A percentile compares a stretch with the other conserved stretches of the same genome.
Evolutionary conservation across 768 basidiomycete species (phyloP).

Genomic region (Agaricus bisporus): DNA sequence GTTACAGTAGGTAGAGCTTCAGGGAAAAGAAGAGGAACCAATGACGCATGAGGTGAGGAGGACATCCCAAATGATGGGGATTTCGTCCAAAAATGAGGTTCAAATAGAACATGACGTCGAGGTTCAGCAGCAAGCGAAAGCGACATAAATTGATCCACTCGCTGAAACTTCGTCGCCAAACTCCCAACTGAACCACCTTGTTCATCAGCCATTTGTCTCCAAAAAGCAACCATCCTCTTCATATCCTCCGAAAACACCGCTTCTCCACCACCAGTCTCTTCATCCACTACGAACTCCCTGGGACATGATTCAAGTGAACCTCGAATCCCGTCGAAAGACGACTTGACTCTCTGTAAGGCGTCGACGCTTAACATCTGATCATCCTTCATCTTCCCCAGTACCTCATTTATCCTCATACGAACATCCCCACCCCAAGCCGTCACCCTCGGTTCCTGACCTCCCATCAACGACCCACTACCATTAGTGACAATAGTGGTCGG

Average conservation of each 20-base stretch:
- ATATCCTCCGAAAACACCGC: conserved; percentile 33
- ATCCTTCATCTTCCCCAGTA: conserved; percentile 38
- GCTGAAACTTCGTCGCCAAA: conserved; percentile 55
- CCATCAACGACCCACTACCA: conserved; percentile 21
- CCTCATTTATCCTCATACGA: conserved; percentile 37
- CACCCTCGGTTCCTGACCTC: conserved; percentile 37
- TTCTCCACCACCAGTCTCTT: conserved; percentile 21
- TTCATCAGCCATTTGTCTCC: conserved; percentile 44
- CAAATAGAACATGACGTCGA: conserved; percentile 66
- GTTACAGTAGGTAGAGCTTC: conserved; percentile 65
- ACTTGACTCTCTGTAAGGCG: conserved; percentile 33
- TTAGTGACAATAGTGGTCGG: conserved; percentile 1
- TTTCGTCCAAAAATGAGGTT: conserved; percentile 70
- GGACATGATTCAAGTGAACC: conserved; percentile 47
- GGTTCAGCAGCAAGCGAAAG: conserved; percentile 73
- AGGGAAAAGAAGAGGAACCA: conserved; percentile 68
- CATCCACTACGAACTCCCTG: conserved; percentile 27
- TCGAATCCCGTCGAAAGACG: conserved; percentile 47
- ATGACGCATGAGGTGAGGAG: conserved; percentile 26
- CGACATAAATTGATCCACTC: conserved; percentile 73
- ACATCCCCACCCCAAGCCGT: conserved; percentile 71
- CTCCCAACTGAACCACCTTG: conserved; percentile 29
- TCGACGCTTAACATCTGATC: conserved; percentile 39
- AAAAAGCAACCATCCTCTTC: conserved; percentile 45
- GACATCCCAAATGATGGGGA: conserved; percentile 17